A percentile compares a stretch with the other conserved stretches of the same genome.
Conservation (phyloP, 257 asterid genomes). For the Leptodermis oblonga region DNA sequence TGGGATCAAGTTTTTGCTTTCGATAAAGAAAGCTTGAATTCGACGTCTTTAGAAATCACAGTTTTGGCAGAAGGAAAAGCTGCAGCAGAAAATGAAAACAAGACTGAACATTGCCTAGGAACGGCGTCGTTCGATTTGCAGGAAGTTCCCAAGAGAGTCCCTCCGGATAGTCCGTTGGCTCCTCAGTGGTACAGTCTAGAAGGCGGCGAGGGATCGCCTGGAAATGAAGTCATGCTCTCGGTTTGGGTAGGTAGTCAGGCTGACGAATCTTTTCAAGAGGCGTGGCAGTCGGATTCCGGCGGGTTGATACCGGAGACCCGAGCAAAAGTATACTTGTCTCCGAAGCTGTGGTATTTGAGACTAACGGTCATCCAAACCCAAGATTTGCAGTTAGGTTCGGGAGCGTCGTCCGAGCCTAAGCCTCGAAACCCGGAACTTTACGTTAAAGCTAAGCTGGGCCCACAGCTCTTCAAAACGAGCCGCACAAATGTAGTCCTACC, state of each 20-base stretch:
- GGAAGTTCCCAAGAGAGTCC: slow-evolving; percentile 84
- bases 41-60: slow-evolving; percentile 64
- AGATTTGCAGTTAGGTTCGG: slow-evolving; percentile 66
- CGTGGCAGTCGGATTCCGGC: slow-evolving; percentile 97
- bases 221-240: slow-evolving; percentile 79
- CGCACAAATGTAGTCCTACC: slow-evolving; percentile 47
- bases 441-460: slow-evolving; percentile 83
- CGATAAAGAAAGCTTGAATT: slow-evolving; percentile 71
- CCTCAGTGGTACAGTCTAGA: slow-evolving; percentile 92
- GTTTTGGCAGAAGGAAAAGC: slow-evolving; percentile 46
- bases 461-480: slow-evolving; percentile 81
- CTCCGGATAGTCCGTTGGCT: slow-evolving; percentile 89
- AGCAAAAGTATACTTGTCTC: slow-evolving; percentile 88
- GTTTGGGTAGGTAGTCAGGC: slow-evolving; percentile 93
- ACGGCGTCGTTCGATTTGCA: slow-evolving; percentile 72
- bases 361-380: slow-evolving; percentile 99
- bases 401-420: slow-evolving; percentile 40
- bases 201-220: slow-evolving; percentile 44
- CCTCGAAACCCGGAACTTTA: slow-evolving; percentile 62
- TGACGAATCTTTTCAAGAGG: slow-evolving; percentile 91
- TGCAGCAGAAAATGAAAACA: slow-evolving; percentile 21
- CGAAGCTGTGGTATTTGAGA: slow-evolving; percentile 93
- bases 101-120: slow-evolving; percentile 38
- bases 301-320: slow-evolving; percentile 91
- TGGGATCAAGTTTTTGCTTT: slow-evolving; percentile 95